Conservation (phyloP, 768 basidiomycete genomes). For the Pleurotus tuoliensis region DNA sequence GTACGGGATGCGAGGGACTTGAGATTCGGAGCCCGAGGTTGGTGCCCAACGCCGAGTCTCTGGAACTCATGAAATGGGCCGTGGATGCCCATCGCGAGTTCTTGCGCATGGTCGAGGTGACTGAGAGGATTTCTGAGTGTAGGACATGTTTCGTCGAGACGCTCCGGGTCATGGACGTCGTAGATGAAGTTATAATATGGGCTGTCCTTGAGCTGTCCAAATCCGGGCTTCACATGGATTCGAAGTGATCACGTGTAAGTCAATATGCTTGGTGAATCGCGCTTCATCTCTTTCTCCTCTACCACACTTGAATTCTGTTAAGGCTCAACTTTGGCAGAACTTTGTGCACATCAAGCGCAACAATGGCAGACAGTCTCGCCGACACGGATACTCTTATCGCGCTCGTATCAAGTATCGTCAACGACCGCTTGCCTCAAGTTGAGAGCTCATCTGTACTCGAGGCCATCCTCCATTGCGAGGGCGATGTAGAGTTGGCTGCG, state of each 20-base stretch:
- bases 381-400: constrained; percentile 72
- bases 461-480: constrained; percentile 51
- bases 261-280: too few species aligned
- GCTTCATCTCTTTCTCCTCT: too few species aligned
- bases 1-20: constrained; percentile 37
- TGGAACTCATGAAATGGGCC: constrained; percentile 54
- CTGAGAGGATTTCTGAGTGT: constrained; percentile 84
- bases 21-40: constrained; percentile 72
- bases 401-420: constrained; percentile 59
- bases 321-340: too few species aligned
- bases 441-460: constrained; percentile 42
- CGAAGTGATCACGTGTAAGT: too few species aligned
- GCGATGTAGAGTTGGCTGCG: constrained; percentile 53
- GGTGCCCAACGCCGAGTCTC: constrained; percentile 67
- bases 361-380: not conserved
- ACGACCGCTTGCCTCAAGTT: constrained; percentile 21
- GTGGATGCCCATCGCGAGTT: constrained; percentile 94
- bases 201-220: too few species aligned
- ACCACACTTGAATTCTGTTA: too few species aligned
- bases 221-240: too few species aligned
- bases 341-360: too few species aligned
- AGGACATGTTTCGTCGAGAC: constrained; percentile 75
- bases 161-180: constrained; percentile 19
- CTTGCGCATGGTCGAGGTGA: constrained; percentile 96
- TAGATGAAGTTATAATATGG: constrained; percentile 5